These are phyloP conservation scores for Erysiphe pulchra DNA, from an alignment of 2,329 filamentous ascomycete genomes.

Conservation along the genomic window DNA sequence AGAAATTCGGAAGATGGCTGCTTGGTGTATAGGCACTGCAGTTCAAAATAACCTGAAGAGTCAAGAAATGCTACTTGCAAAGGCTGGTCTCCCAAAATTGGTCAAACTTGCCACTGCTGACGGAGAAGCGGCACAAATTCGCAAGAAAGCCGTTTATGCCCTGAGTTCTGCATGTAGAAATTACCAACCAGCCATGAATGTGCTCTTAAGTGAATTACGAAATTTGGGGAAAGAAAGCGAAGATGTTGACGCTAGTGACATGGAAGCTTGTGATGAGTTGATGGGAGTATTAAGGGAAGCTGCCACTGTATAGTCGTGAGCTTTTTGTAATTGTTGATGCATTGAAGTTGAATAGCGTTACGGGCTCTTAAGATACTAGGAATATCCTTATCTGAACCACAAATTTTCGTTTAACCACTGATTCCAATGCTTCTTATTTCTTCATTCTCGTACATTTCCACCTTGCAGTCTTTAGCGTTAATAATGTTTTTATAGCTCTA, in stretches of 20 bases:
- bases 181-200: conserved; percentile 60
- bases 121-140: conserved; percentile 33
- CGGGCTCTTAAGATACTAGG: too few relatives aligned
- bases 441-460: too few relatives aligned
- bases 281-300: conserved; percentile 38
- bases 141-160: conserved; percentile 74
- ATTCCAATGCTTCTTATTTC: too few relatives aligned
- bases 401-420: too few relatives aligned
- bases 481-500: too few relatives aligned
- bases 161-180: conserved; percentile 71
- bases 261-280: conserved; percentile 60
- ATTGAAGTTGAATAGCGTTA: too few relatives aligned
- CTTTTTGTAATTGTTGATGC: background rate
- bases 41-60: conserved; percentile 84
- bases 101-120: conserved; percentile 35
- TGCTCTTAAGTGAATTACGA: conserved; percentile 33
- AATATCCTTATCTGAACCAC: too few relatives aligned
- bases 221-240: conserved; percentile 22
- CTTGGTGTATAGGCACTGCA: conserved; percentile 84
- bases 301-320: background rate
- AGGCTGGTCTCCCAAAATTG: conserved; percentile 44
- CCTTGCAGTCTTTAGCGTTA: too few relatives aligned
- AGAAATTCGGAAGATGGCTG: conserved; percentile 60
- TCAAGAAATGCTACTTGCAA: conserved; percentile 42
- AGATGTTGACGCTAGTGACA: conserved; percentile 57